Evolutionary conservation across 257 asterid species (phyloP).

Genomic region (Penstemon barbatus): DNA sequence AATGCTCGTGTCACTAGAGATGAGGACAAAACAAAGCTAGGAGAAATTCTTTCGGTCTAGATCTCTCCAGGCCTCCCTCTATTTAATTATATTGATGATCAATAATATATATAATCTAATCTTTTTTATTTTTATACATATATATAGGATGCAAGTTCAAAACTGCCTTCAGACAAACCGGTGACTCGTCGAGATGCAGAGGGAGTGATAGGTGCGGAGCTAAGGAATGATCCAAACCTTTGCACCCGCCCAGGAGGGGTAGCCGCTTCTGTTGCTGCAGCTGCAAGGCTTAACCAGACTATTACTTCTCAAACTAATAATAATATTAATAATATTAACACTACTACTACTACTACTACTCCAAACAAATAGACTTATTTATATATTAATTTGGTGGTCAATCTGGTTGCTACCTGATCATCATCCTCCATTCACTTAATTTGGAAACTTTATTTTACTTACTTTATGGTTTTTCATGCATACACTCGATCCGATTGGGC

Average conservation of each 20-base stretch:
- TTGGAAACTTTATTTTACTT: no score
- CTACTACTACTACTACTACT: no score
- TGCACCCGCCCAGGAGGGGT: slow-evolving; percentile 98
- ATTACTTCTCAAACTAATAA: slow-evolving; percentile 20
- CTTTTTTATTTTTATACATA: no score
- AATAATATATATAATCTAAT: no score
- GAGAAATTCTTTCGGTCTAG: slow-evolving; percentile 66
- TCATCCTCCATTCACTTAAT: no score
- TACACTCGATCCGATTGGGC: no score
- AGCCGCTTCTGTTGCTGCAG: slow-evolving; percentile 90
- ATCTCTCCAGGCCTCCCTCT: no score
- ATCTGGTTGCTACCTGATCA: no score
- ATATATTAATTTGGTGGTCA: no score
- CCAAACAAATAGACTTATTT: not conserved
- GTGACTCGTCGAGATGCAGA: slow-evolving; percentile 94
- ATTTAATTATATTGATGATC: no score
- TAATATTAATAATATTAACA: slow-evolving; percentile 18
- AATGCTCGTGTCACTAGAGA: slow-evolving; percentile 73
- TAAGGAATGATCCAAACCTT: slow-evolving; percentile 87
- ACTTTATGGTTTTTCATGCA: no score
- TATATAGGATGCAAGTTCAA: slow-evolving; percentile 68
- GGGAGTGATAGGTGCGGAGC: slow-evolving; percentile 96
- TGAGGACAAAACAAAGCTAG: slow-evolving; percentile 86
- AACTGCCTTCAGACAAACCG: slow-evolving; percentile 80
- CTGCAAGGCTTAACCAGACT: slow-evolving; percentile 86